Base-by-base conservation (phyloP, 2,329 filamentous ascomycete species). In the Botrytis elliptica region DNA sequence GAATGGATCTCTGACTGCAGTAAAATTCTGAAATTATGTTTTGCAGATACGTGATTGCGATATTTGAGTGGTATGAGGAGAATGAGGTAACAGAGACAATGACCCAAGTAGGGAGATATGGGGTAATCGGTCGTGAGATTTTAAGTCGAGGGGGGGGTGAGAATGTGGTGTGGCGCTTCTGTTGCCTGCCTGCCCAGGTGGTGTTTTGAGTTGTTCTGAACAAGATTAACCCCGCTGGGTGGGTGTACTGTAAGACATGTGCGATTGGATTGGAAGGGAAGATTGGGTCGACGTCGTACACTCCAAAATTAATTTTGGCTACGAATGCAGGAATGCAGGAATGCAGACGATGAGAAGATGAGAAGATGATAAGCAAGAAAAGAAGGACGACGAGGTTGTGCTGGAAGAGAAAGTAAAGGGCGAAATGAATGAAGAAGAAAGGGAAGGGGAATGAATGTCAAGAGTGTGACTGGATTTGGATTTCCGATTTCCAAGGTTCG, bases 161-260 rank as follows among this genome's bases (percentile, higher is more conserved):
- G 46, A 42, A 44, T 72, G 70, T 72, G 70, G 70, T 67, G 70
- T 72, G 70, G 70, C 70, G 70, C 33, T 57, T 67, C 9, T 38
- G 29, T 72, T 67, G 70, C 42, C 42, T 42, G 42, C 22, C 46
- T 72, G 33, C 33, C 33, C 33, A 33, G 33, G 33, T 33, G 60
- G 22, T 66, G 38, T 55, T 57, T n/a, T 20, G 38, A 10, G 33
- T 49, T 55, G 22, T n/a, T 40, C 14, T 63, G 60, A n/a, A 16
- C 12, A 46, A 38, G 40, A 49, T 63, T 20, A 71, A 71, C 60
- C 70, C 70, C 70, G 70, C 70, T 44, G 70, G 60, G 57, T 46
- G 57, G 62, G 40, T 55, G 52, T 3, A 18, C 52, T 20, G 9
- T 25, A n/a, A 65, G 36, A 66, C 36, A 49, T 66, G 8, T 66